Evolutionary conservation across 176 grass and related monocot genomes (phyloP).

Genomic region (Bolboschoenus planiculmis): DNA sequence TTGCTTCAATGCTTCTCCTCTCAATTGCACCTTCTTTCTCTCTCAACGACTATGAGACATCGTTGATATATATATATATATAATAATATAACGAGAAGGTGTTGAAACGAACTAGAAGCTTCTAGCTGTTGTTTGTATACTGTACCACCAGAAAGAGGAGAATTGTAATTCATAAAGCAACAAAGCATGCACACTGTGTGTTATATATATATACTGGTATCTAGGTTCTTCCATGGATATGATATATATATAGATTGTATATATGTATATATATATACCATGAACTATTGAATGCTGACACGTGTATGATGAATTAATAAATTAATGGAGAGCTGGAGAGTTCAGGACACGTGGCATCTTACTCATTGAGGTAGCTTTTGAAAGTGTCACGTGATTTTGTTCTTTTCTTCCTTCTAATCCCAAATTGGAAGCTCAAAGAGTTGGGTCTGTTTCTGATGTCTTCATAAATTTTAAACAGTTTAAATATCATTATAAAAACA

Average conservation of each 20-base stretch:
- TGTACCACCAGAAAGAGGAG: neutral
- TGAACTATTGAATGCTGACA: neutral
- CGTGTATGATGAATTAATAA: neutral
- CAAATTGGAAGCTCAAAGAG: no score
- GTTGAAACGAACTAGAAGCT: neutral
- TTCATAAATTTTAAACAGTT: no score
- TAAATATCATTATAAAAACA: no score
- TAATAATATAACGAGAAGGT: neutral
- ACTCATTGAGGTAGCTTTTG: neutral
- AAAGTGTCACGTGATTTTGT: neutral
- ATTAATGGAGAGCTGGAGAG: neutral
- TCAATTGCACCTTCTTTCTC: neutral
- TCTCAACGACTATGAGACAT: neutral
- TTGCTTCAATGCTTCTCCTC: neutral
- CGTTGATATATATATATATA: neutral
- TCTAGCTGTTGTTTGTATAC: neutral
- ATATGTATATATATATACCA: no score
- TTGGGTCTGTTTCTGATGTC: no score
- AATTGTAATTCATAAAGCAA: no score
- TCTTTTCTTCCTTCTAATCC: neutral
- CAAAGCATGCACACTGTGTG: neutral
- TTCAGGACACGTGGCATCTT: neutral
- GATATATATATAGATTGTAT: neutral
- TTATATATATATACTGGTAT: neutral
- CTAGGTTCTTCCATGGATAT: slow-evolving; percentile 1